phyloP scores from a whole-genome alignment of 345 rosid genomes.

The Isatis tinctoria region DNA sequence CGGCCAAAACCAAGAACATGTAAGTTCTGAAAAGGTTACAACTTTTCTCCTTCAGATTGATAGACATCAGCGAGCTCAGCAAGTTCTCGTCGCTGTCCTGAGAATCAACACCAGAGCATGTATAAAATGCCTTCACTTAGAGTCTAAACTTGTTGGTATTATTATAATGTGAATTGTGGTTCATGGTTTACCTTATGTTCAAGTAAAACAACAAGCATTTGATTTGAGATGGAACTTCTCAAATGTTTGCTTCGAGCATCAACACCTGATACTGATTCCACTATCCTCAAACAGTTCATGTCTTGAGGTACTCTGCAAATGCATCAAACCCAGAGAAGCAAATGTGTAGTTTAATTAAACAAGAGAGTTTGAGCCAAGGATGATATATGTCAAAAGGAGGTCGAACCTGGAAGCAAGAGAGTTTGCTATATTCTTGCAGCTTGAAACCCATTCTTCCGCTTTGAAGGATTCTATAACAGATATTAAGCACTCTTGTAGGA shows the following conservation, averaged over 20 bases:
- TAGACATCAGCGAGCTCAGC: constrained; percentile 47
- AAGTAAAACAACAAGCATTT: constrained; percentile 51
- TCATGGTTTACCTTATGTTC: constrained; percentile 49
- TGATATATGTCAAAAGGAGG: neutral
- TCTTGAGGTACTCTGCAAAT: constrained; percentile 64
- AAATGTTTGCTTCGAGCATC: constrained; percentile 55
- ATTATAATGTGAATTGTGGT: neutral
- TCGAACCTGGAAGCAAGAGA: constrained; percentile 65
- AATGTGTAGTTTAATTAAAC: neutral
- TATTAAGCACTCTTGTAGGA: constrained; percentile 44
- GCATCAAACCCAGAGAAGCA: constrained; percentile 14
- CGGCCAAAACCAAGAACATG: constrained; percentile 53
- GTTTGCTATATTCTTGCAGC: constrained; percentile 58
- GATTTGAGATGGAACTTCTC: constrained; percentile 56
- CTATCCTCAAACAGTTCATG: constrained; percentile 67
- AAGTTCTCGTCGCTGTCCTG: constrained; percentile 67
- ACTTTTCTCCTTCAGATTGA: constrained; percentile 54
- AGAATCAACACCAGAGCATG: neutral
- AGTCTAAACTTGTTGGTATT: neutral
- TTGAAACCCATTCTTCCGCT: constrained; percentile 70
- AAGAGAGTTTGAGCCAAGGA: neutral
- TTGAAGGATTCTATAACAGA: constrained; percentile 55
- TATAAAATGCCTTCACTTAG: neutral
- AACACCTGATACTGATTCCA: constrained; percentile 65
- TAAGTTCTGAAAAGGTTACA: constrained; percentile 65